These are phyloP conservation scores for Toxoplasma gondii DNA, from an alignment of 169 alveolate genomes.

Conservation along the genomic window DNA sequence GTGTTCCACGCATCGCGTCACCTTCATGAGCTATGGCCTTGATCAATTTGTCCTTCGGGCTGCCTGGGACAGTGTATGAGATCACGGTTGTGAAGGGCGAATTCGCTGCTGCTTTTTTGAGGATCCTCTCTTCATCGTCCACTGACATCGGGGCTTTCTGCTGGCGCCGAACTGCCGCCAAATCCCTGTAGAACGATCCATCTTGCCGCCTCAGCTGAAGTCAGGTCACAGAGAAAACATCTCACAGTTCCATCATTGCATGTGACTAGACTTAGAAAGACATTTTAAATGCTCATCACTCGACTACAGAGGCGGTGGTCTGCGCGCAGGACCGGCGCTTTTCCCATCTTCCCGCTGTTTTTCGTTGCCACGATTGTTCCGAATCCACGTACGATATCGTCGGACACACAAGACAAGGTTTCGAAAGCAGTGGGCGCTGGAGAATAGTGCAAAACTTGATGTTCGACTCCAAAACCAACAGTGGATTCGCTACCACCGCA, in stretches of 20 bases:
- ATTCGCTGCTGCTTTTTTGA: slow-evolving; percentile 24
- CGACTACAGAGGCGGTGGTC: too few relatives aligned
- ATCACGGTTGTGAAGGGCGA: neutral
- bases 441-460: too few relatives aligned
- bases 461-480: too few relatives aligned
- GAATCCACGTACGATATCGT: too few relatives aligned
- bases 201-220: slow-evolving; percentile 2
- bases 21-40: neutral
- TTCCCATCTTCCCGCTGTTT: too few relatives aligned
- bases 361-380: too few relatives aligned
- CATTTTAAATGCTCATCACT: too few relatives aligned
- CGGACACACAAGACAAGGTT: too few relatives aligned
- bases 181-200: neutral
- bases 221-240: neutral
- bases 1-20: neutral
- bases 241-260: neutral
- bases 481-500: too few relatives aligned
- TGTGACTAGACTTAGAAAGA: neutral
- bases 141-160: slow-evolving; percentile 13
- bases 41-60: slow-evolving; percentile 14
- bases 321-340: too few relatives aligned
- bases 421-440: too few relatives aligned
- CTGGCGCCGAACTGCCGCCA: neutral
- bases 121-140: neutral
- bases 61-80: slow-evolving; percentile 8